Evolutionary conservation across 306 rosid species (phyloP), one percentile per base, ranked within the genome.

Genomic region (Dryas drummondii): DNA sequence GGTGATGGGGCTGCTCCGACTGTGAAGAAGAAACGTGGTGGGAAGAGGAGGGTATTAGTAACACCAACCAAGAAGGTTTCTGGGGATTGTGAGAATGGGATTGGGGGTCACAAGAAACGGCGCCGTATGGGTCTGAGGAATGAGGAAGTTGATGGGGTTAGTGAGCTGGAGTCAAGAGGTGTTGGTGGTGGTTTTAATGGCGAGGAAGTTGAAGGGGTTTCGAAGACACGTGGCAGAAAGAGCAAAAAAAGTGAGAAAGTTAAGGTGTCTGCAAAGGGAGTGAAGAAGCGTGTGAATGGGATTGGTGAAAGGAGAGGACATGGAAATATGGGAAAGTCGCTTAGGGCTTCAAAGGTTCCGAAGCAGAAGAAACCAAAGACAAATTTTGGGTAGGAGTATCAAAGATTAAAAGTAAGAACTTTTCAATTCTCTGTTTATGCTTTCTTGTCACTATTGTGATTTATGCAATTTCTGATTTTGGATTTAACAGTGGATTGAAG

Each of bases 401-500:
- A 4, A 27, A 27, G 37, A 27, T 27, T 27, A 9, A 60, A 81
- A 58, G 79, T 81, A 52, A 42, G 5, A 37, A 12, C 10, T n/a
- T 5, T 7, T 9, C 12, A 10, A 4, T 42, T 50, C 1, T 6
- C 7, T 42, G 41, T 19, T 17, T 19, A 11, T 42, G 40, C 32
- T 41, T 50, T 60, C 12, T 1, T 47, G 32, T 73, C 53, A 22
- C 9, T 5, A n/a, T 62, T 51, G 46, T 51, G 4, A 10, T 73
- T 49, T 16, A 2, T 56, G 15, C 45, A 4, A 17, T 12, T 48
- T 49, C 44, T 26, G 44, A 71, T 27, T 12, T 32, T 78, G 26
- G 26, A 68, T 32, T 46, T 56, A 27, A 50, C 88, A 89, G 92
- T 83, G 60, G 80, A 66, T 80, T 32, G 91, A 78, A 70, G 81